These are phyloP conservation scores for Plantago major DNA, from an alignment of 257 asterid species.

Conservation along the genomic window DNA sequence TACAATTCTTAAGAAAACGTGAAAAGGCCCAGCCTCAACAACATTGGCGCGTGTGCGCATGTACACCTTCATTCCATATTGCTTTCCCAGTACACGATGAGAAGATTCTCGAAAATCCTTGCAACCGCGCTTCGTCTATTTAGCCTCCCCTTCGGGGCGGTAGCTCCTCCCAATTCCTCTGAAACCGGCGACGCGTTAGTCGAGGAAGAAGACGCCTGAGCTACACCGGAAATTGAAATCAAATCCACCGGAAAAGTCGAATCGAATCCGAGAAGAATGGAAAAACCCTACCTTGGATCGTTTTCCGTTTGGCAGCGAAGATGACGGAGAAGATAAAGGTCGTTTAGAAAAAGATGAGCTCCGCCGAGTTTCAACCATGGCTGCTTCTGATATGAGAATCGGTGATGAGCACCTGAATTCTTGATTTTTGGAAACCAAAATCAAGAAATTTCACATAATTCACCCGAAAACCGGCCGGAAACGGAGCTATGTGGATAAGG, in stretches of 20 bases:
- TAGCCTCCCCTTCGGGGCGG: conserved; percentile 44
- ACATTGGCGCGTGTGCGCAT: no score
- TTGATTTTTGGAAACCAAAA: conserved; percentile 14
- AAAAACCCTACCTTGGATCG: conserved; percentile 73
- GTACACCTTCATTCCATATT: no score
- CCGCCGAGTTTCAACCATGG: conserved; percentile 88
- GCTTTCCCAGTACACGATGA: no score
- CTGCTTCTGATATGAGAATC: conserved; percentile 26
- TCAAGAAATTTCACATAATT: conserved; percentile 21
- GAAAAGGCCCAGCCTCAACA: no score
- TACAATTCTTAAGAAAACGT: no score
- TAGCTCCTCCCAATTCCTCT: conserved; percentile 32
- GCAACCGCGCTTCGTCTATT: no score
- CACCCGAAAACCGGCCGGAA: no score
- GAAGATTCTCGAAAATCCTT: no score
- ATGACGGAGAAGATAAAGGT: conserved; percentile 45
- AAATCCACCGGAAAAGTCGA: not conserved
- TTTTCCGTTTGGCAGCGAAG: conserved; percentile 59
- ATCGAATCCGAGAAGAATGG: not conserved
- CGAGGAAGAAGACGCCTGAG: conserved; percentile 63
- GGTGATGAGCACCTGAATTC: not conserved
- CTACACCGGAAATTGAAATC: conserved; percentile 23
- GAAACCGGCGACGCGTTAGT: conserved; percentile 42
- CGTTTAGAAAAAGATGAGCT: conserved; percentile 82
- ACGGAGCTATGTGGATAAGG: no score